Evolutionary conservation across 305 asterid species (phyloP), one percentile per base, ranked within the genome.

Genomic region (Plantago rigida): DNA sequence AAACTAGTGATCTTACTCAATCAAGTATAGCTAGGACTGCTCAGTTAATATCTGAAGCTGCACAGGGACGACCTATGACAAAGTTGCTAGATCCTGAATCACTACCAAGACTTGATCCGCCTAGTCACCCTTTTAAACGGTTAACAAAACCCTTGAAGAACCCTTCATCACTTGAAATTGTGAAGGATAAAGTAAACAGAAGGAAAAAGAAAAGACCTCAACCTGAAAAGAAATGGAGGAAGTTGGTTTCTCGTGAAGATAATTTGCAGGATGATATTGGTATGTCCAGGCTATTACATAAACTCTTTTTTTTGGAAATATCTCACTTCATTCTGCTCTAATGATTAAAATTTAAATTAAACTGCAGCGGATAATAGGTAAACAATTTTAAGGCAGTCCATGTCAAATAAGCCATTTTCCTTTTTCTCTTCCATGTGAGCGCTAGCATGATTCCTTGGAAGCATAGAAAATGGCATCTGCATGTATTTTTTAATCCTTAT

Each of bases 141-240:
- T 81, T 84, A 59, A 72, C 78, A 62, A 74, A 44, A 61, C 81
- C 90, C 39, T 62, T 86, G 55, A 86, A 77, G 82, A 73, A 75
- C 71, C 77, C 85, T 61, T 75, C 46, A 12, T 78, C 84, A 53
- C 75, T 68, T 51, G 82, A 78, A 41, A 47, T 75, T 46, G 81
- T 69, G 62, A 78, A 74, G 71, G 82, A 70, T 24, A 77, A 73
- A 63, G 77, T 63, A 47, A 44, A 47, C 60, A 82, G 64, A 59
- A 81, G 79, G 70, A 87, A 75, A 86, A 87, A 72, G 78, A 81
- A 76, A 78, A 78, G 98, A 69, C 94, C 95, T 56, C 83, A 80
- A 63, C 96, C 96, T 62, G 78, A 78, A 75, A 87, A 79, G 78
- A 84, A 71, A 69, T 86, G 96, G 96, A 86, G 79, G 70, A 86